A percentile compares a stretch with the other conserved stretches of the same genome.
phyloP scores from a whole-genome alignment of 257 asterid species.

The Salvia rosmarinus region DNA sequence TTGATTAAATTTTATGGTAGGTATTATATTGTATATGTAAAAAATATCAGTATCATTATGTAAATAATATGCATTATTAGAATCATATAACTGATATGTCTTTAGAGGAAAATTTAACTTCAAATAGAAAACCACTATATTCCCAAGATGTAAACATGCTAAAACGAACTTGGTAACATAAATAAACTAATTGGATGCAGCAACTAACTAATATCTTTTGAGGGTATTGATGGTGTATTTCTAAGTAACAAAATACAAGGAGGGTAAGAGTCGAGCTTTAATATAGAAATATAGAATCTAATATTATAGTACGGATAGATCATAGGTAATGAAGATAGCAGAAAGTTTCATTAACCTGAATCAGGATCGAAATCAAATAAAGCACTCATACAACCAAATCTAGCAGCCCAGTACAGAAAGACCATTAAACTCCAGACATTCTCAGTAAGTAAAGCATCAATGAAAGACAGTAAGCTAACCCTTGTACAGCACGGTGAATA shows the following conservation, averaged over 20 bases:
- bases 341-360: slow-evolving; percentile 28
- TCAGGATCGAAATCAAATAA: slow-evolving; percentile 28
- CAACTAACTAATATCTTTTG: neutral
- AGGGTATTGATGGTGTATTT: neutral
- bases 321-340: slow-evolving; percentile 22
- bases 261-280: neutral
- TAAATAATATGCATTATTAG: too few species aligned
- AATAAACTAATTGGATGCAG: neutral
- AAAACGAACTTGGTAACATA: neutral
- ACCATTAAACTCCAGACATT: slow-evolving; percentile 12
- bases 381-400: slow-evolving; percentile 21
- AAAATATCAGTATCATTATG: neutral
- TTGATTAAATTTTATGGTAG: too few species aligned
- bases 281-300: too few species aligned
- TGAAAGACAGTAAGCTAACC: slow-evolving; percentile 57
- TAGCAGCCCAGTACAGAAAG: slow-evolving; percentile 17
- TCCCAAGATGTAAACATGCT: neutral
- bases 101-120: neutral
- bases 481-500: slow-evolving; percentile 94
- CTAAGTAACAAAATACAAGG: neutral
- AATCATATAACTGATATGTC: neutral
- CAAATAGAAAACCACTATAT: neutral
- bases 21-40: too few species aligned
- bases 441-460: slow-evolving; percentile 31
- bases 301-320: too few species aligned